These are phyloP conservation scores for Phanerodontia chrysosporium DNA, from an alignment of 768 basidiomycete genomes.

Conservation along the genomic window DNA sequence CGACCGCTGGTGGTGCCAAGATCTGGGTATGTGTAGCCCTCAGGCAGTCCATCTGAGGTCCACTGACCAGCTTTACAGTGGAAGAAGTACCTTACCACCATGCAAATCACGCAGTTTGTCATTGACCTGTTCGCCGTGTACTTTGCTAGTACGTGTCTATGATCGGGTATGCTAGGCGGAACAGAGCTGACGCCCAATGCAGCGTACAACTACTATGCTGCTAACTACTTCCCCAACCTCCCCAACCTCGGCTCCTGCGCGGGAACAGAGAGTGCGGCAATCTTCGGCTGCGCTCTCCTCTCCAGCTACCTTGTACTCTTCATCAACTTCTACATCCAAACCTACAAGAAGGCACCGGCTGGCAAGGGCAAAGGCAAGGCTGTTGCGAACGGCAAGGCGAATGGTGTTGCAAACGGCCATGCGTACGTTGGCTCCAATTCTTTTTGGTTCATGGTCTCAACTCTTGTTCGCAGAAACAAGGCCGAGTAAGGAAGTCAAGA, in stretches of 20 bases:
- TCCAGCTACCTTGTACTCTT: constrained; percentile 91
- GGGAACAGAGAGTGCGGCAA: constrained; percentile 82
- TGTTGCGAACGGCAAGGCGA: constrained; percentile 37
- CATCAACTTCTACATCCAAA: constrained; percentile 91
- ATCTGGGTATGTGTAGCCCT: constrained; percentile 73
- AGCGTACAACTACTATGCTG: constrained; percentile 82
- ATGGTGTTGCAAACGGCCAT: constrained; percentile 40
- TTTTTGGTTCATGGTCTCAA: not conserved
- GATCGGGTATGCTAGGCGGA: not conserved
- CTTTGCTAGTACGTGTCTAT: constrained; percentile 77
- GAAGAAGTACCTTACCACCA: constrained; percentile 96
- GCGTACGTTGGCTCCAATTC: constrained; percentile 20
- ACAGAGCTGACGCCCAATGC: not conserved
- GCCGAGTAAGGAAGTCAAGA: constrained; percentile 25
- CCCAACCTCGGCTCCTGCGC: constrained; percentile 82
- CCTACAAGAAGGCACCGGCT: constrained; percentile 63
- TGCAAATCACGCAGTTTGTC: constrained; percentile 96
- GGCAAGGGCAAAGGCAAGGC: constrained; percentile 39
- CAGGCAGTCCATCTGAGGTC: not conserved
- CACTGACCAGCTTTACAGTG: constrained; percentile 52
- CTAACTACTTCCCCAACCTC: constrained; percentile 53
- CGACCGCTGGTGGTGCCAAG: constrained; percentile 92
- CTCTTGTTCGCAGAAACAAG: constrained; percentile 26
- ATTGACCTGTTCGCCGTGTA: constrained; percentile 89
- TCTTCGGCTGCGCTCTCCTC: constrained; percentile 85